phyloP scores from a whole-genome alignment of 768 basidiomycete genomes.

The Lactarius hatsudake region DNA sequence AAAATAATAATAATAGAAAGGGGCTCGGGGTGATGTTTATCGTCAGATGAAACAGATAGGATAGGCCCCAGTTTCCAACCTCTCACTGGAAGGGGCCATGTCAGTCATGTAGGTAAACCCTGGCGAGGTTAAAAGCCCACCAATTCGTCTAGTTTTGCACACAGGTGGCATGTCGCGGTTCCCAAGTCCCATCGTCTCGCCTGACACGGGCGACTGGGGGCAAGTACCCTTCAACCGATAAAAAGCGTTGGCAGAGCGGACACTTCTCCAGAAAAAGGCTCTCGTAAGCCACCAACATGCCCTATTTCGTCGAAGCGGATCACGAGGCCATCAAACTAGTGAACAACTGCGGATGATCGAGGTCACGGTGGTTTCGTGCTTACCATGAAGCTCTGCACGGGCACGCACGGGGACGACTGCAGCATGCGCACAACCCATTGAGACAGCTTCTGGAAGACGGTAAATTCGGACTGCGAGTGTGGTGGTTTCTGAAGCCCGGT shows the following conservation, averaged over 20 bases:
- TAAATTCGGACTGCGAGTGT: conserved; percentile 66
- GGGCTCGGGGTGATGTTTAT: neutral
- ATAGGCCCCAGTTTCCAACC: neutral
- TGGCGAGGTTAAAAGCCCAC: neutral
- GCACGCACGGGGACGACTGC: conserved; percentile 49
- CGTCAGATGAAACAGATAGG: neutral
- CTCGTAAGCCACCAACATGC: conserved; percentile 53
- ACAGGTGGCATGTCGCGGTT: conserved; percentile 51
- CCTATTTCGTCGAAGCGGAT: conserved; percentile 35
- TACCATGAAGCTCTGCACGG: conserved; percentile 55
- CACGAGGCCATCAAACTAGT: conserved; percentile 3
- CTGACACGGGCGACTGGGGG: conserved; percentile 67
- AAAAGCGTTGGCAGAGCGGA: conserved; percentile 56
- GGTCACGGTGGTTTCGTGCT: conserved; percentile 16
- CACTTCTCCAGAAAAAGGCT: conserved; percentile 64
- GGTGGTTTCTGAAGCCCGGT: conserved; percentile 50
- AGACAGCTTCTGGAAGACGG: conserved; percentile 60
- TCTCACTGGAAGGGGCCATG: neutral
- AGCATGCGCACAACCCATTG: conserved; percentile 65
- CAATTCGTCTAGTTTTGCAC: conserved; percentile 24
- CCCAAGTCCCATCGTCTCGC: conserved; percentile 45
- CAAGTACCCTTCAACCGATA: conserved; percentile 67
- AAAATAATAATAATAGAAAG: conserved; percentile 5
- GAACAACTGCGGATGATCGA: neutral
- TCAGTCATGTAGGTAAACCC: conserved; percentile 6